Percentiles rank a stretch among this genome's conserved stretches.
Conservation (phyloP, 164 flowering plant species). For the Nymphaea thermarum region DNA sequence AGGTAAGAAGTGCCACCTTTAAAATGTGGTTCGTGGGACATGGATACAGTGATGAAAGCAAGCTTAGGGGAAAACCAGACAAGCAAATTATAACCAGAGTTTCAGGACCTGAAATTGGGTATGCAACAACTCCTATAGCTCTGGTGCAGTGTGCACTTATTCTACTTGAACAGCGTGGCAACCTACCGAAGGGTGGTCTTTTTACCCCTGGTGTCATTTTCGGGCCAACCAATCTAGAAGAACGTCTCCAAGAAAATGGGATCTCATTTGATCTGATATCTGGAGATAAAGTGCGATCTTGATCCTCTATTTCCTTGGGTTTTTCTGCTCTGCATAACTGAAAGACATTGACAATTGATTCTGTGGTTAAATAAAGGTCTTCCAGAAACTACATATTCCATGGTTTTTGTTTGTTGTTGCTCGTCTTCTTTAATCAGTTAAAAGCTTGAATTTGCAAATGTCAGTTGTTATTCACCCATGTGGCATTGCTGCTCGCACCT, state of each 20-base stretch:
- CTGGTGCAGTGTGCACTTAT: slow-evolving; percentile 76
- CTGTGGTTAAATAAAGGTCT: too few species aligned
- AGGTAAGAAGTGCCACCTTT: slow-evolving; percentile 70
- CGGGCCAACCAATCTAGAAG: slow-evolving; percentile 85
- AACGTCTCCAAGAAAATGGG: slow-evolving; percentile 68
- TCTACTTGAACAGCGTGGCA: slow-evolving; percentile 38
- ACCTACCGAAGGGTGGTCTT: slow-evolving; percentile 78
- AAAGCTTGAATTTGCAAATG: too few species aligned
- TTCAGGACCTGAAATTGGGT: slow-evolving; percentile 92
- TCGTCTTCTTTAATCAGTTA: too few species aligned
- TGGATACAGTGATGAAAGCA: slow-evolving; percentile 41
- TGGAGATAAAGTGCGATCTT: slow-evolving; percentile 3
- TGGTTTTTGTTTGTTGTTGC: too few species aligned
- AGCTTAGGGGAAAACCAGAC: slow-evolving; percentile 45
- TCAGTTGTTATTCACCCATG: too few species aligned
- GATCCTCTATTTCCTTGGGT: too few species aligned
- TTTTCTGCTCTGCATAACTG: too few species aligned
- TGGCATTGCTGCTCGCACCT: too few species aligned
- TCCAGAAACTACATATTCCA: too few species aligned
- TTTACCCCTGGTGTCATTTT: slow-evolving; percentile 74
- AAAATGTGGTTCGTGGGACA: slow-evolving; percentile 88
- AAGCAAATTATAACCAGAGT: slow-evolving; percentile 70
- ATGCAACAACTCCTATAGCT: slow-evolving; percentile 73
- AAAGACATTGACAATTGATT: too few species aligned
- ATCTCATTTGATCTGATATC: slow-evolving; percentile 75